A percentile compares a stretch with the other conserved stretches of the same genome.
These are phyloP conservation scores for Thuja plicata DNA, from an alignment of 83 land plant species.

Conservation along the genomic window DNA sequence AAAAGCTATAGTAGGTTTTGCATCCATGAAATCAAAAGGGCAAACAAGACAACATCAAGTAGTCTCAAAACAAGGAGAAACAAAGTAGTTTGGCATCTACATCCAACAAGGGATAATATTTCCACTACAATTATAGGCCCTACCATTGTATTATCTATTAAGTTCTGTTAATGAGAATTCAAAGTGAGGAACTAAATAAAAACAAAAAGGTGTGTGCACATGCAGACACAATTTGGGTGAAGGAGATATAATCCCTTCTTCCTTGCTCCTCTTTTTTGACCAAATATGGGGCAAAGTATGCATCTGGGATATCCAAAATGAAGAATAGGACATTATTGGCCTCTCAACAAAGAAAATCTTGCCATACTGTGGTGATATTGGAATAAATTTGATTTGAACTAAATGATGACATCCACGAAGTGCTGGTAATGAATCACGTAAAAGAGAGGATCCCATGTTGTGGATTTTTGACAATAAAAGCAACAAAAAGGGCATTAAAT, in stretches of 20 bases:
- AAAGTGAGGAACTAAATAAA: not conserved
- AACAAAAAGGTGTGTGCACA: not conserved
- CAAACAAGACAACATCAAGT: not conserved
- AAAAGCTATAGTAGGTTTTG: not conserved
- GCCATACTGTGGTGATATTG: not conserved
- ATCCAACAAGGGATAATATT: not conserved
- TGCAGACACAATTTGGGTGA: not conserved
- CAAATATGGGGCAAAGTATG: too few relatives aligned
- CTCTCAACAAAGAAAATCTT: not conserved
- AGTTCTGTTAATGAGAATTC: not conserved
- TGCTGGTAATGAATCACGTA: not conserved
- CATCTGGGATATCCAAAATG: not conserved
- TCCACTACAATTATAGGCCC: not conserved
- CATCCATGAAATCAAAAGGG: not conserved
- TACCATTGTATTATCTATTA: not conserved
- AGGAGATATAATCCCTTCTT: not conserved
- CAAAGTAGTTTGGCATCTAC: not conserved
- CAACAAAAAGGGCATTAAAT: not conserved
- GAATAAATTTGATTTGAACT: not conserved
- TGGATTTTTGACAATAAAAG: not conserved
- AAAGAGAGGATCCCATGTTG: not conserved
- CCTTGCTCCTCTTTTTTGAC: too few relatives aligned
- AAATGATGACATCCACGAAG: not conserved
- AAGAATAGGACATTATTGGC: not conserved
- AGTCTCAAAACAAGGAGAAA: not conserved